A percentile compares a stretch with the other conserved stretches of the same genome.
Evolutionary conservation across 192 early-diverging fungal genomes (phyloP).

Genomic region (Oehlia diaphana): DNA sequence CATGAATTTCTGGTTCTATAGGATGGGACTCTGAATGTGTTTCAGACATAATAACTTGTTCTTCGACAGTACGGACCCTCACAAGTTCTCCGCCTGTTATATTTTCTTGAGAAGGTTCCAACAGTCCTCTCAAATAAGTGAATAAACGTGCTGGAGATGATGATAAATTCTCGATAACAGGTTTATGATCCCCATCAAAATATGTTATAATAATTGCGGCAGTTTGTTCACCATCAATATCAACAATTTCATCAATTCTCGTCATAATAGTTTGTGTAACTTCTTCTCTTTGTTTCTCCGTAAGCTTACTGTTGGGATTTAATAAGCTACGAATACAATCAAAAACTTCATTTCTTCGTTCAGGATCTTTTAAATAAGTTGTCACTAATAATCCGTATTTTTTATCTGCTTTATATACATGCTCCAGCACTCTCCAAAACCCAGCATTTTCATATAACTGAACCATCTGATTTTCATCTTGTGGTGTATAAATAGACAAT

Average conservation of each 20-base stretch:
- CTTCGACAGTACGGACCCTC: constrained; percentile 20
- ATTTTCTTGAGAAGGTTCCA: constrained; percentile 42
- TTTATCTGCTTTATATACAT: constrained; percentile 54
- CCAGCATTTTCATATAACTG: constrained; percentile 53
- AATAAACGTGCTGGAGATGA: constrained; percentile 50
- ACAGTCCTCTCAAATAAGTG: constrained; percentile 54
- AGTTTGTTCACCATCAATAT: constrained; percentile 59
- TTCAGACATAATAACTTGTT: constrained; percentile 21
- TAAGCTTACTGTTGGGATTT: constrained; percentile 36
- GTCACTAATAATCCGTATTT: constrained; percentile 56
- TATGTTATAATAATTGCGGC: constrained; percentile 53
- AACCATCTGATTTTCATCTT: constrained; percentile 52
- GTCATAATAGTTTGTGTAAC: constrained; percentile 49
- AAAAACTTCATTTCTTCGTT: constrained; percentile 47
- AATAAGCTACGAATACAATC: constrained; percentile 52
- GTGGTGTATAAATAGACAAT: constrained; percentile 53
- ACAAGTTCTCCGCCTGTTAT: neutral
- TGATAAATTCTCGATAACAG: constrained; percentile 43
- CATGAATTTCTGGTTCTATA: constrained; percentile 49
- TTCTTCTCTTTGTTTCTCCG: constrained; percentile 47
- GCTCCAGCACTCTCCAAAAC: constrained; percentile 58
- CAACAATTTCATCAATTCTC: constrained; percentile 57
- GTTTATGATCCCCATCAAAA: constrained; percentile 54
- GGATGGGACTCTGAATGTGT: constrained; percentile 18
- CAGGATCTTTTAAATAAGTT: constrained; percentile 56